Base-by-base conservation (phyloP, 371 early-diverging fungal genomes). In the Basidiobolus meristosporus region DNA sequence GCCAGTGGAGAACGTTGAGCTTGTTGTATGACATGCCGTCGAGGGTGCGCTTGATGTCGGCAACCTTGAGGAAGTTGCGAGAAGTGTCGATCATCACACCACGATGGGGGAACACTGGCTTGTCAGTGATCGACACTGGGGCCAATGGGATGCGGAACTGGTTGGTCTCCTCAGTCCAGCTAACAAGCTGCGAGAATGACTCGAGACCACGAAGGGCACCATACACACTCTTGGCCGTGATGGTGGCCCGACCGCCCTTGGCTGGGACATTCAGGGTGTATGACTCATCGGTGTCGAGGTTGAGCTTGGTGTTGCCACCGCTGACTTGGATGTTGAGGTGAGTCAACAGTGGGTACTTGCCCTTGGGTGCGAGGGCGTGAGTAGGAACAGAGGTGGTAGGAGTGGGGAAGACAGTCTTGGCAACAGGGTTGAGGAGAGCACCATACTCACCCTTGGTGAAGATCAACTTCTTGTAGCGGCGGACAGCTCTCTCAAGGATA, bases 1-100 rank as follows among this genome's bases (percentile, higher is more conserved):
- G 87, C 83, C 83, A 84, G 52, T 86, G 87, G 54, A 86, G 61
- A 10, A 77, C 74, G 44, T 85, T 85, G 55, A 85, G 54, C 62
- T 85, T 85, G 64, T 70, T 73, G 56, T 64, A 78, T 31, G 79
- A 53, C 57, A 83, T 68, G 31, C 77, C 85, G 36, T 82, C 82
- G 15, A 84, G 52, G 34, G 73, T 65, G 42, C 74, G 68, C 45
- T 62, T 47, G 38, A 78, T 45, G 43, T 61, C 63, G 23, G 55
- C 38, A 26, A 82, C 51, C 3, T 81, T 68, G 38, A 67, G 77
- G 41, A 54, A 85, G 64, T 82, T 82, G 42, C 86, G 73, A 14
- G 76, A 49, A 20, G 85, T 81, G 44, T 86, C 86, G 15, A 82
- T 50, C 45, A 75, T 23, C 6, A 86, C 38, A 36, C 86, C 86